A percentile compares a stretch with the other conserved stretches of the same genome.
phyloP scores from a whole-genome alignment of 345 rosid genomes.

The Populus ilicifolia region DNA sequence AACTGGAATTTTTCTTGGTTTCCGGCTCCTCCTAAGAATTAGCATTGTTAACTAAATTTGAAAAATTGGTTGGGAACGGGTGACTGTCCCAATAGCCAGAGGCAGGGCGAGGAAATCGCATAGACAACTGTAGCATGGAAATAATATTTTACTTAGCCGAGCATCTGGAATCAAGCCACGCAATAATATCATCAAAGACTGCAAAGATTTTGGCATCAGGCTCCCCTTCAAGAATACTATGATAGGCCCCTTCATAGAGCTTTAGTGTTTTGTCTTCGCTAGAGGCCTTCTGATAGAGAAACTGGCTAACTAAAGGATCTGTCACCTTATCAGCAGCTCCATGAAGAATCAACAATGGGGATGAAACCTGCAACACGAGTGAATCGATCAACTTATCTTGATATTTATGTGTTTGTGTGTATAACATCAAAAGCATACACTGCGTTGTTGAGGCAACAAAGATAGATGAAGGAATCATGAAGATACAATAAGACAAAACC shows the following conservation, averaged over 20 bases:
- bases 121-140: background rate
- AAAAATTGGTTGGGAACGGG: background rate
- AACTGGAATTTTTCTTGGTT: background rate
- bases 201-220: conserved; percentile 62
- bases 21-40: background rate
- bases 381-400: conserved; percentile 2
- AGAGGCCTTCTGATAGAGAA: conserved; percentile 65
- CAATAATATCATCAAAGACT: conserved; percentile 55
- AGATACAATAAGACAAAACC: background rate
- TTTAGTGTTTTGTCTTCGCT: conserved; percentile 81
- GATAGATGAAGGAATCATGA: background rate
- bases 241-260: conserved; percentile 80
- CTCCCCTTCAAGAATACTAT: conserved; percentile 91
- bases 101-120: background rate
- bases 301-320: conserved; percentile 73
- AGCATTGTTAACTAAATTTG: background rate
- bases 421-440: background rate
- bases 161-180: conserved; percentile 67
- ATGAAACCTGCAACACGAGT: conserved; percentile 50
- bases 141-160: conserved; percentile 8
- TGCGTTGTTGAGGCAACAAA: background rate
- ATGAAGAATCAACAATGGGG: conserved; percentile 80
- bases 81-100: background rate
- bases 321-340: conserved; percentile 89
- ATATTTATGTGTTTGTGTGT: background rate